Evolutionary conservation across 23 red algal genomes (phyloP), one percentile per base, ranked within the genome.

Genomic region (Gracilaria caudata): DNA sequence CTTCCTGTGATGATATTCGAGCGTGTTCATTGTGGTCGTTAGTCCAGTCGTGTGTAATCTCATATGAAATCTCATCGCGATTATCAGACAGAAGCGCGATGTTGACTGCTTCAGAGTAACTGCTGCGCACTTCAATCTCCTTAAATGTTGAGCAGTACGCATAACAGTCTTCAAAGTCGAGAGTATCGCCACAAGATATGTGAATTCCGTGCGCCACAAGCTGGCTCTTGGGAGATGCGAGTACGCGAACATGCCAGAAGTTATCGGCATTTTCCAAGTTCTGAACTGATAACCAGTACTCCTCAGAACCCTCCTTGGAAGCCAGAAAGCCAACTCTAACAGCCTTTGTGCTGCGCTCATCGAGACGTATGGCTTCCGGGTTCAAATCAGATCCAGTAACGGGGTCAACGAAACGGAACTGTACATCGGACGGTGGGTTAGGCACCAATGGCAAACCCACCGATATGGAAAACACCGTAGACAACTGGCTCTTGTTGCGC

Each of bases 91-190:
- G 28, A 28, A 77, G 49, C 43, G 73, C 38, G 29, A 77, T 35
- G 14, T 49, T 49, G 43, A 77, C 24, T 0, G 49, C 49, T 55
- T 77, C 73, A 3, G 73, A 55, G 28, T 77, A 77, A 19, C 23
- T 37, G 23, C 51, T 77, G 3, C 49, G 73, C 34, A 82, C 23
- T 37, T 46, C 24, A 41, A 82, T 82, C 13, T 82, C 54, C 20
- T 57, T 58, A 4, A 46, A 56, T 12, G 19, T 41, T 24, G 57
- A 20, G 10, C 57, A 35, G 33, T 61, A 40, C 43, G 51, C 57
- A 41, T 82, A 82, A 33, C 78, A 82, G 33, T 82, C 57, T 8
- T 33, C 78, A 64, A 82, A 82, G 53, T 82, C 29, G 4, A 82
- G 78, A 16, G 40, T 29, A 9, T 64, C 57, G 16, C 54, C 78